Percentiles rank a stretch among this genome's conserved stretches.
Conservation (phyloP, 495 filamentous ascomycete species). For the Neurospora pannonica region DNA sequence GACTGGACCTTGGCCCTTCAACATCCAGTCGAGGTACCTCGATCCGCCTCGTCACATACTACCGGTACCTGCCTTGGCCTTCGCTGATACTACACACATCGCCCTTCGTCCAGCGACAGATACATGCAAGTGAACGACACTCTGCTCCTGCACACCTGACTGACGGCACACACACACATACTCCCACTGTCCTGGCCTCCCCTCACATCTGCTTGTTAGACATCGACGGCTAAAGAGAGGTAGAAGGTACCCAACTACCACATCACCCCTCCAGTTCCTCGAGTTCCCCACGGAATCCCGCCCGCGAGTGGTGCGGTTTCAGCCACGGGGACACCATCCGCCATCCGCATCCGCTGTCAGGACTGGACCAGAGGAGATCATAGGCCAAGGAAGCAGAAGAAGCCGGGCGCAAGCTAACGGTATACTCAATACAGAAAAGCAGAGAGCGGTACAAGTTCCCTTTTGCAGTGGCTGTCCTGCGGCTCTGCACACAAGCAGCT, state of each 20-base stretch:
- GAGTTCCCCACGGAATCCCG: neutral
- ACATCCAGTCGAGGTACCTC: neutral
- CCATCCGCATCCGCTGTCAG: neutral
- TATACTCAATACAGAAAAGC: neutral
- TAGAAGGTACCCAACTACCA: neutral
- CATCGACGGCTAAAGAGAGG: neutral
- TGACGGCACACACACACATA: neutral
- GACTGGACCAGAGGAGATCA: neutral
- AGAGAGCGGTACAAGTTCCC: neutral
- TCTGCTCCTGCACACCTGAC: neutral
- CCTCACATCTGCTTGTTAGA: neutral
- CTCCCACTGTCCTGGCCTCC: neutral
- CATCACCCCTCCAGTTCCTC: neutral
- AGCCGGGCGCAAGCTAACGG: neutral
- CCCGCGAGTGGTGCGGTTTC: neutral
- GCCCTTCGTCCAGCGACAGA: neutral
- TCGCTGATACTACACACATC: neutral
- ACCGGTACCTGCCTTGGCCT: neutral
- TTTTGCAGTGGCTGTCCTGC: neutral
- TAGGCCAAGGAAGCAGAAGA: neutral
- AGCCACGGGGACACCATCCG: neutral
- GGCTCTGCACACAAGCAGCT: neutral
- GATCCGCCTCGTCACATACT: neutral
- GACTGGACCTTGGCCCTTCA: neutral
- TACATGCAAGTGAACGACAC: neutral